These are phyloP conservation scores for Teratosphaeria viscida DNA, from an alignment of 2,329 filamentous ascomycete genomes.

Conservation along the genomic window DNA sequence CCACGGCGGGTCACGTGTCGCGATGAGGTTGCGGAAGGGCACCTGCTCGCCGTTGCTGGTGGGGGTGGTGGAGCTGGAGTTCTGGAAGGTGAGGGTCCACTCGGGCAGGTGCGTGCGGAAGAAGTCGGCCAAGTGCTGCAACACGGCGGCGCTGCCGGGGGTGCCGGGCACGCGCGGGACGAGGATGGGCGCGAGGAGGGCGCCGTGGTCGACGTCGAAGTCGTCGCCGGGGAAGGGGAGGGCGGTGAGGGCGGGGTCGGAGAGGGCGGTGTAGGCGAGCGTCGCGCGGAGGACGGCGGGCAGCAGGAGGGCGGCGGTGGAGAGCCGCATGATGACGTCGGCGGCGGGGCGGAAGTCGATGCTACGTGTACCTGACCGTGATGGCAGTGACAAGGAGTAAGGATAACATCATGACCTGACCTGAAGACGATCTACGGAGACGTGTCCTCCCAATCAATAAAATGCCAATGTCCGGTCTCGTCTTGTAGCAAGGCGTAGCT, in stretches of 20 bases:
- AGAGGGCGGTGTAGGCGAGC: slow-evolving; percentile 50
- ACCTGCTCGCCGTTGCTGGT: slow-evolving; percentile 58
- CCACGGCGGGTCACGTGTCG: slow-evolving; percentile 82
- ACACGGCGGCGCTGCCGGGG: slow-evolving; percentile 58
- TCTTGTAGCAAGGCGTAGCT: not conserved
- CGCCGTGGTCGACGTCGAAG: slow-evolving; percentile 67
- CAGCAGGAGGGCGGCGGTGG: slow-evolving; percentile 17
- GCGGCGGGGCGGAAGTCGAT: not conserved
- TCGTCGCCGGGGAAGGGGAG: slow-evolving; percentile 57
- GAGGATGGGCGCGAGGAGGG: slow-evolving; percentile 75
- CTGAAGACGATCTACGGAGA: not conserved
- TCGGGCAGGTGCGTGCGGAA: slow-evolving; percentile 62
- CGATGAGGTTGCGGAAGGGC: slow-evolving; percentile 79
- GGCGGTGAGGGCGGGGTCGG: slow-evolving; percentile 60
- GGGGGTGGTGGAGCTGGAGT: slow-evolving; percentile 78
- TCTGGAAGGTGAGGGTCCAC: slow-evolving; percentile 78
- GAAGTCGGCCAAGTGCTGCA: slow-evolving; percentile 75
- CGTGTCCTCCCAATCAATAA: not conserved
- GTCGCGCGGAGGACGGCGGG: slow-evolving; percentile 22
- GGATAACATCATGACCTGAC: not conserved
- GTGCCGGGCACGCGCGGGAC: slow-evolving; percentile 83
- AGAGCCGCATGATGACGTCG: slow-evolving; percentile 13
- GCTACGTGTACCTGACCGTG: not conserved
- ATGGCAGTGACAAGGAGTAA: not conserved
- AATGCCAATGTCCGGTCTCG: not conserved